Base-by-base conservation (phyloP, 2,329 filamentous ascomycete genomes). In the Seiridium cupressi region DNA sequence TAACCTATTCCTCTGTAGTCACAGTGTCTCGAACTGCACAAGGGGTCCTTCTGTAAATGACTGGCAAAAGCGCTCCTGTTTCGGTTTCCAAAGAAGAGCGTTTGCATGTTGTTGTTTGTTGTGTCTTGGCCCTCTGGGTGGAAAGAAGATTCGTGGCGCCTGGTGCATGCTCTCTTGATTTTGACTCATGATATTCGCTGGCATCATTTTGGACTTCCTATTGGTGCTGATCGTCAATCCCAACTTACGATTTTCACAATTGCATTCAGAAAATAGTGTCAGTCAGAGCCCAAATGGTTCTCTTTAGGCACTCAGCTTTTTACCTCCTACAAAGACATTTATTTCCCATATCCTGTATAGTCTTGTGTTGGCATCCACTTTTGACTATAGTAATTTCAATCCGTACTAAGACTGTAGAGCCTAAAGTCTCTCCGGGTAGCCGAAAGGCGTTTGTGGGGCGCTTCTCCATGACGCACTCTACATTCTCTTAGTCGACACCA, bases 1-100 rank as follows among this genome's bases (percentile, higher is more conserved):
- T 77, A 1, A 77, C 79, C 48, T 73, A 78, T 62, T 73, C 77
- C 32, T 75, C 63, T 10, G 53, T 62, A 2, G 64, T 59, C 1
- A 60, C 55, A 3, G 61, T 58, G 5, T 63, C 62, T 49, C 8
- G 8, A 32, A 31, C 47, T 49, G 9, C 35, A 49, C 26, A 32
- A 26, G 47, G 26, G 26, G 26, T 32, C 47, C 47, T 32, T 49
- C 26, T 32, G 32, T 32, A 49, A 49, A 49, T 32, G 1, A 49
- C 47, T 4, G 26, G 35, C 5, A 32, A 26, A 26, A 49, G 35
- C 9, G 31, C 47, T 4, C 47, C 35, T 5, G 32, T 32, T 26
- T 49, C 47, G 8, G 35, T 49, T 4, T 11, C 26, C 47, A 49
- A 49, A 26, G 32, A 49, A 11, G 47, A 26, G 47, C 26, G 47